Base-by-base conservation (phyloP, 495 filamentous ascomycete species). In the Xylaria grammica region DNA sequence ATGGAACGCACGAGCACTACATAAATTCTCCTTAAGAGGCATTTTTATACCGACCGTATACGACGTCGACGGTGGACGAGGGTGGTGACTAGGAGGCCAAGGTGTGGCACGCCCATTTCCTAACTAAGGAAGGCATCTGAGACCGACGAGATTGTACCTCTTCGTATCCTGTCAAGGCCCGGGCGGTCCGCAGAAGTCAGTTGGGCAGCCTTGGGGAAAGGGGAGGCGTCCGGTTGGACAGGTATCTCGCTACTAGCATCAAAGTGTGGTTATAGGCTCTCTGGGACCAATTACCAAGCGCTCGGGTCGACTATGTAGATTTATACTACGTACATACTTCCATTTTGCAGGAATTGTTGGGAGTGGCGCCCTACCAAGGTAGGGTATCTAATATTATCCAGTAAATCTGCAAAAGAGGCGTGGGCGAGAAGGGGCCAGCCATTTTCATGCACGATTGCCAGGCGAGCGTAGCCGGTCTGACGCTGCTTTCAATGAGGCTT, bases 181-280 rank as follows among this genome's bases (percentile, higher is more conserved):
- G 15, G 24, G 50, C 36, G 42, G 38, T 29, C 10, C 24, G 17
- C 40, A 24, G 42, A 36, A 7, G n/a, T 11, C 4, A 36, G 50
- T 62, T 54, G 38, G 60, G 60, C 38, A 53, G 17, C 20, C 49
- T 30, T 17, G 60, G 1, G 17, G 29, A 60, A 19, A 55, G 38
- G 50, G 60, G 60, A 63, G 19, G 48, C 42, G 38, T 55, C 60
- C 60, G 60, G 60, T 63, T 63, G 49, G 49, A 53, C 27, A 40
- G 30, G 38, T 10, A 27, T 36, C 36, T 61, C 46, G 22, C 58
- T 61, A 19, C 46, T 40, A 29, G 60, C n/a, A 24, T 46, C 17
- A 40, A 27, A 49, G 44, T 38, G 19, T 42, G 48, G 48, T 52
- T 38, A 48, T 27, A 55, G 38, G 27, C 60, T 20, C 27, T 42